Base-by-base conservation (phyloP, 129 eudicot species). In the Flaveria sonorensis region DNA sequence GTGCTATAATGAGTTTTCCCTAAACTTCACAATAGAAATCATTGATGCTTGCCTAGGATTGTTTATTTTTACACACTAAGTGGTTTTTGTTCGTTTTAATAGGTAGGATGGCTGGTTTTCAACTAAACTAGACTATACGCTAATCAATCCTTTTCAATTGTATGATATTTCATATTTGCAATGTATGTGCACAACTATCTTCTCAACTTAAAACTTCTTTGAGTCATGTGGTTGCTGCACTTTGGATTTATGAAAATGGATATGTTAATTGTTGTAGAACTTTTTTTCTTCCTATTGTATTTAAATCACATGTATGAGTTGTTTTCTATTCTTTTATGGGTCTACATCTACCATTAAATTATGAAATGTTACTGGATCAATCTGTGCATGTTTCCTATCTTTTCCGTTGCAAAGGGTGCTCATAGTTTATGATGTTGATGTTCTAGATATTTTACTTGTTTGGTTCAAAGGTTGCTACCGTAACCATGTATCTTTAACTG, bases 401-500 rank as follows among this genome's bases (percentile, higher is more conserved):
- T 46, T 26, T 5, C 10, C 30, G 8, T 5, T 46, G 32, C 32
- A 28, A 6, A n/a, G 20, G 6, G 18, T 75, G 14, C 30, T 24
- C 7, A 36, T 36, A 36, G 40, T 6, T 36, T 5, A 36, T 36
- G 40, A 5, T 36, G 40, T 36, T 36, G 40, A 36, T 36, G 40
- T 36, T 36, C 7, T 36, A 36, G 40, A 36, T 0, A 36, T 36
- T 36, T 6, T 4, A 36, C 40, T 36, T 36, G 7, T 36, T 36
- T 36, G 40, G 40, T 5, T 26, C 32, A 28, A 11, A n/a, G 20
- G 2, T 30, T 75, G 19, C 46, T 24, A 9, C 8, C 0, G 24
- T 59, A 20, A 59, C 65, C 16, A 59, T 59, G 36, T 3, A 59
- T 59, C 65, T 53, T 59, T 59, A 23, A 59, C 65, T 59, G 65